These are phyloP conservation scores for Nemania diffusa DNA, from an alignment of 2,329 filamentous ascomycete genomes.

Conservation along the genomic window DNA sequence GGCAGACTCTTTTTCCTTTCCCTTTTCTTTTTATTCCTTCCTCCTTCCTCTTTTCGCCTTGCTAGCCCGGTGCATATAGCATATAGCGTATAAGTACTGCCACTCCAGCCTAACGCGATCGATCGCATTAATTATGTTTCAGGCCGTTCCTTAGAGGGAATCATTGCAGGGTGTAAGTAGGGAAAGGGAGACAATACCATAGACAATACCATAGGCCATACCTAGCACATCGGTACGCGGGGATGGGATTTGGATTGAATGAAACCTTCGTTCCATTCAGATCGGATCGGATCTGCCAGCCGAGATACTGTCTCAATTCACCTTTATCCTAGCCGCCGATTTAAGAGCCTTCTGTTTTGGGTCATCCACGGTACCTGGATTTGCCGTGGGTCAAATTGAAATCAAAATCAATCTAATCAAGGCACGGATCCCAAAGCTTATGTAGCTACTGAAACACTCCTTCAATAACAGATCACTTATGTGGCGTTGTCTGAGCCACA, in stretches of 20 bases:
- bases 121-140: neutral
- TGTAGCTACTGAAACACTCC: slow-evolving; percentile 25
- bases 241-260: neutral
- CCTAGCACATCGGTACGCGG: neutral
- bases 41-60: neutral
- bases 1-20: slow-evolving; percentile 1
- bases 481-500: slow-evolving; percentile 9
- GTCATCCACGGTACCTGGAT: slow-evolving; percentile 13
- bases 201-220: too few species aligned
- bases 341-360: slow-evolving; percentile 16
- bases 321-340: neutral
- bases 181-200: neutral
- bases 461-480: slow-evolving; percentile 11
- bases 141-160: neutral
- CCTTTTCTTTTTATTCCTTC: slow-evolving; percentile 5
- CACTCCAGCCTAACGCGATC: neutral
- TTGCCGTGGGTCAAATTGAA: neutral
- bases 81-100: too few species aligned
- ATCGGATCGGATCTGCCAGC: slow-evolving; percentile 1
- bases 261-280: slow-evolving; percentile 3
- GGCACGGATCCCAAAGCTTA: neutral
- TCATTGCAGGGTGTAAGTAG: neutral
- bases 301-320: slow-evolving; percentile 13
- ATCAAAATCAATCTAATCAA: slow-evolving; percentile 7
- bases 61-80: neutral